phyloP scores from a whole-genome alignment of 306 rosid genomes.

The Acacia crassicarpa region DNA sequence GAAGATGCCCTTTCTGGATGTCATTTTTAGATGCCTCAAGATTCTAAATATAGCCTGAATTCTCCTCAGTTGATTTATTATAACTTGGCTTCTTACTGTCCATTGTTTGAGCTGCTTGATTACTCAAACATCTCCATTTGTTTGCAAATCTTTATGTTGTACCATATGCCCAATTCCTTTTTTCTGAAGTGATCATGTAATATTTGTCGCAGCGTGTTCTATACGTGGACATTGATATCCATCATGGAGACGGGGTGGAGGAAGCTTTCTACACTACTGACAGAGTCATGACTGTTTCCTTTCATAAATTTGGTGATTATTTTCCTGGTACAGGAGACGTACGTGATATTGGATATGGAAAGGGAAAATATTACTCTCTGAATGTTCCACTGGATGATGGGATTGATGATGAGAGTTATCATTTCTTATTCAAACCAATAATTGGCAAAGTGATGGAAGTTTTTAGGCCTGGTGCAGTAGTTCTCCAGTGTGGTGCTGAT shows the following conservation, averaged over 20 bases:
- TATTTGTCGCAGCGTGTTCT: conserved; percentile 75
- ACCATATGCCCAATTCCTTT: neutral
- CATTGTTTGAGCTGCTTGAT: neutral
- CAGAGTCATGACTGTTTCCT: conserved; percentile 90
- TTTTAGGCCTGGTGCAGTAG: conserved; percentile 86
- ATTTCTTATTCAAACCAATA: conserved; percentile 81
- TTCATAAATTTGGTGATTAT: conserved; percentile 89
- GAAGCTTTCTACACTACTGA: conserved; percentile 92
- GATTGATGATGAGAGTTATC: conserved; percentile 93
- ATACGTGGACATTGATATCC: conserved; percentile 86
- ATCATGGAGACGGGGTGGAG: conserved; percentile 92
- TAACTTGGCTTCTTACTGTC: neutral
- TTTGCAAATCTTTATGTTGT: conserved; percentile 18
- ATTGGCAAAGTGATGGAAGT: conserved; percentile 87
- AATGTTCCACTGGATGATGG: conserved; percentile 92
- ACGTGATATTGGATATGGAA: conserved; percentile 75
- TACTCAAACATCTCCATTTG: neutral
- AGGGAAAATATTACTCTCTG: conserved; percentile 85
- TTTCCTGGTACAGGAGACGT: conserved; percentile 88
- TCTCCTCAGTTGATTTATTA: neutral
- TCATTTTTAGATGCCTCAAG: neutral
- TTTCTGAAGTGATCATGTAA: conserved; percentile 4
- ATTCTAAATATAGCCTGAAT: neutral
- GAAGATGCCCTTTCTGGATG: neutral
- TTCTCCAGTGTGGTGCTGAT: conserved; percentile 93